Conservation (phyloP, 495 filamentous ascomycete species). For the Neurospora sp. region DNA sequence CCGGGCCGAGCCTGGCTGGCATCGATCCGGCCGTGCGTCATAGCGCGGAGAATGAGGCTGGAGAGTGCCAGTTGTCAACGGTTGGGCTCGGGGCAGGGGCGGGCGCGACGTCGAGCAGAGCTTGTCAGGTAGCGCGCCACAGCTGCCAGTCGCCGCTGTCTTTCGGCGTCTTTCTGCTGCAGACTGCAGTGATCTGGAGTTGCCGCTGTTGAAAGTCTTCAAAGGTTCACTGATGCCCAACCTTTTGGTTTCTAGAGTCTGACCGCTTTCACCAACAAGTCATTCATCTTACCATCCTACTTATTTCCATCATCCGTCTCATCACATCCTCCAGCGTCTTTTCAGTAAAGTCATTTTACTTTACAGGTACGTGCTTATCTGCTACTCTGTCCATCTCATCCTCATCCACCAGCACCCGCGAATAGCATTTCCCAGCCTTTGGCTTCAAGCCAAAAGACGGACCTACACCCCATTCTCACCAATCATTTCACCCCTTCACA, state of each 20-base stretch:
- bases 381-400: not conserved
- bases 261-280: conserved; percentile 26
- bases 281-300: conserved; percentile 7
- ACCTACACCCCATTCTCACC: conserved; percentile 19
- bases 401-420: not conserved
- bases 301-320: conserved; percentile 1
- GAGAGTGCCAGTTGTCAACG: conserved; percentile 19
- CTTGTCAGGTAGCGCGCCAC: not conserved
- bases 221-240: conserved; percentile 25
- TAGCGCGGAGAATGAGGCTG: conserved; percentile 20
- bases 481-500: conserved; percentile 28
- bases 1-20: not conserved
- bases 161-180: not conserved
- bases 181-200: not conserved
- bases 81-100: conserved; percentile 12
- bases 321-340: conserved; percentile 1
- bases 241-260: conserved; percentile 14
- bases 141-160: not conserved
- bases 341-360: conserved; percentile 11
- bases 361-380: not conserved
- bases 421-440: conserved; percentile 4
- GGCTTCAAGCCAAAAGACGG: conserved; percentile 5
- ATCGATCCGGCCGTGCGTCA: conserved; percentile 10
- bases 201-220: not conserved
- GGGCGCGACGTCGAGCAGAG: not conserved